Conservation (phyloP, 257 asterid species). For the Scutellaria minor region DNA sequence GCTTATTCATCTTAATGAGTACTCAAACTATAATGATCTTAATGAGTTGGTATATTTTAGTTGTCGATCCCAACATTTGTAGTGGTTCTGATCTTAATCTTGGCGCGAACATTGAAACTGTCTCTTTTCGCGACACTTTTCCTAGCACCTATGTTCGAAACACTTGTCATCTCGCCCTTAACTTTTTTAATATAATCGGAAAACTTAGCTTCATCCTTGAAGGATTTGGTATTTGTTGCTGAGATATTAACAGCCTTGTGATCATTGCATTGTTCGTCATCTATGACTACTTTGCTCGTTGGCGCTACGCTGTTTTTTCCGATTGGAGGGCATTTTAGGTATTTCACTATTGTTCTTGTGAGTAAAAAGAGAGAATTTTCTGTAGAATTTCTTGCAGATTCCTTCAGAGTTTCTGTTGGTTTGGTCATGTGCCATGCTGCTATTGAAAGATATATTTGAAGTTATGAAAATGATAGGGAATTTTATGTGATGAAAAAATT, state of each 20-base stretch:
- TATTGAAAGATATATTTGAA: neutral
- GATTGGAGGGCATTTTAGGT: neutral
- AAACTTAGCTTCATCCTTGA: slow-evolving; percentile 28
- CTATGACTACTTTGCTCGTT: neutral
- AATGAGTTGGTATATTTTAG: no score
- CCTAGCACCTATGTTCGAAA: slow-evolving; percentile 40
- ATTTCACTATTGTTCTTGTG: neutral
- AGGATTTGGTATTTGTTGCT: neutral
- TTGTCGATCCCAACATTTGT: no score
- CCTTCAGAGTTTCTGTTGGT: neutral
- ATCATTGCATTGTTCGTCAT: neutral
- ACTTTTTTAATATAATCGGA: slow-evolving; percentile 41
- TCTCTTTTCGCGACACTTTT: slow-evolving; percentile 51
- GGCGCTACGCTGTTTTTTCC: no score
- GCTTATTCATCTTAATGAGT: no score
- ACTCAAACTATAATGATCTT: no score
- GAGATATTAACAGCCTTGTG: no score
- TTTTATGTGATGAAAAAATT: no score
- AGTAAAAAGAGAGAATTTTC: neutral
- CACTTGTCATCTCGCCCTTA: slow-evolving; percentile 42
- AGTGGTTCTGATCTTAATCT: slow-evolving; percentile 34
- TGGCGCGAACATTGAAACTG: slow-evolving; percentile 57
- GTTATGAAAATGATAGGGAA: no score
- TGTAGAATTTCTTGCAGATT: neutral
- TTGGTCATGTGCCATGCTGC: slow-evolving; percentile 32